phyloP scores from a whole-genome alignment of 495 filamentous ascomycete genomes.

The Astrothelium subdiscretum region DNA sequence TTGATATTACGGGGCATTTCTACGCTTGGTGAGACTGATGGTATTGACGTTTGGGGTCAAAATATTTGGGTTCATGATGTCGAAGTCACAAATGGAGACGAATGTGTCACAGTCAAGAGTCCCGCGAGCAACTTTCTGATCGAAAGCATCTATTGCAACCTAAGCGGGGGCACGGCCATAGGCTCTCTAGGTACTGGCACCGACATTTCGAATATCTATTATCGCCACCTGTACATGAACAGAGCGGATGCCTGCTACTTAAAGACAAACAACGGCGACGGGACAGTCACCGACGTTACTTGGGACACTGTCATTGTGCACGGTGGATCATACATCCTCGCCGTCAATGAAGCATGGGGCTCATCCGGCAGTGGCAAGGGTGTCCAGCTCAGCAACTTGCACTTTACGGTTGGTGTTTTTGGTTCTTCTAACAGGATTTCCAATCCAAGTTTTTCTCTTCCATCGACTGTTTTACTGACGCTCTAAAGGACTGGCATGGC shows the following conservation, averaged over 20 bases:
- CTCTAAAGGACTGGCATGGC: neutral
- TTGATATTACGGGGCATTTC: slow-evolving; percentile 40
- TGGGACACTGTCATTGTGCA: neutral
- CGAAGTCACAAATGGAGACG: slow-evolving; percentile 35
- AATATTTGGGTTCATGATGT: slow-evolving; percentile 45
- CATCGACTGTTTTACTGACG: neutral
- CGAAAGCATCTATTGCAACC: slow-evolving; percentile 27
- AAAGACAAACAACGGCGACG: neutral
- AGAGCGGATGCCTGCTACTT: neutral
- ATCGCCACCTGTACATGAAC: neutral
- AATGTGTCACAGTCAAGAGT: slow-evolving; percentile 9
- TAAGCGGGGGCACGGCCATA: slow-evolving; percentile 20
- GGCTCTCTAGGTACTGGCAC: slow-evolving; percentile 7
- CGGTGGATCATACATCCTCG: neutral
- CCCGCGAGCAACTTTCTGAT: slow-evolving; percentile 24
- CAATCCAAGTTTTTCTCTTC: neutral
- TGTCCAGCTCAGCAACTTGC: neutral
- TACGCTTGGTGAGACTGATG: slow-evolving; percentile 38
- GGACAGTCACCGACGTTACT: neutral
- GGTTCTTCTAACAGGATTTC: neutral
- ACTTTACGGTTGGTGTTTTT: neutral
- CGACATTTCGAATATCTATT: neutral
- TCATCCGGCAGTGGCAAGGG: neutral
- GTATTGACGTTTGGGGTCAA: slow-evolving; percentile 38
- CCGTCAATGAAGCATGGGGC: neutral